Base-by-base conservation (phyloP, 116 monocot species). In the Posidonia oceanica region DNA sequence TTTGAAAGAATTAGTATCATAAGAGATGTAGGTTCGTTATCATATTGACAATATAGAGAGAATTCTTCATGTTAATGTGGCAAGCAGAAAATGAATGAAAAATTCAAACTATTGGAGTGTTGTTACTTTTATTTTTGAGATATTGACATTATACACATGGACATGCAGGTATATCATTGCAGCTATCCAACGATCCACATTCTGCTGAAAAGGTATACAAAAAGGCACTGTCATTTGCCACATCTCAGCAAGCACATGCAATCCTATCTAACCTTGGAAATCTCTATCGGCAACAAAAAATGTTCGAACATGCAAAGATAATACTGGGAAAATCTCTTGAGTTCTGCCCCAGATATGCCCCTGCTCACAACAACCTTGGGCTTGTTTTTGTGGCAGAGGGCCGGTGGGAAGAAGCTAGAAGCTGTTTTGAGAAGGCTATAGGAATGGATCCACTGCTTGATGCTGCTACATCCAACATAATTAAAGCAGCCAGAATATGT, bases 261-360 rank as follows among this genome's bases (percentile, higher is more conserved):
- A 82, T 89, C 61, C 89, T 97, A 40, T 92, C 97, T 4, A 97
- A 97, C 78, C 80, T 97, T 22, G 97, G 97, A 69, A 85, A 82
- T 84, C 80, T 92, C 23, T 97, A 87, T 70, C 85, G 87, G 62
- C 89, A 89, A 69, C 81, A 85, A 36, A 85, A 77, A 67, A 77
- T 69, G 70, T 81, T 85, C 23, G 80, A 92, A 64, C 72, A 76
- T 73, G 92, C 92, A 48, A 92, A 82, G 78, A 67, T 36, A 61
- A 78, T 85, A 41, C 65, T 97, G 41, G 55, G 67, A 51, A 89
- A 85, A 70, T 89, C 97, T 60, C 69, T 92, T 29, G 97, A 97
- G 59, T 54, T 97, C 5, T 82, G 82, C 68, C 85, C 89, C 11
- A 85, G 89, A 70, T 89, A 97, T 82, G 92, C 97, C 11, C 89